Percentiles rank a stretch among this genome's conserved stretches.
phyloP scores from a whole-genome alignment of 768 basidiomycete genomes.

The Amanita molliuscula region DNA sequence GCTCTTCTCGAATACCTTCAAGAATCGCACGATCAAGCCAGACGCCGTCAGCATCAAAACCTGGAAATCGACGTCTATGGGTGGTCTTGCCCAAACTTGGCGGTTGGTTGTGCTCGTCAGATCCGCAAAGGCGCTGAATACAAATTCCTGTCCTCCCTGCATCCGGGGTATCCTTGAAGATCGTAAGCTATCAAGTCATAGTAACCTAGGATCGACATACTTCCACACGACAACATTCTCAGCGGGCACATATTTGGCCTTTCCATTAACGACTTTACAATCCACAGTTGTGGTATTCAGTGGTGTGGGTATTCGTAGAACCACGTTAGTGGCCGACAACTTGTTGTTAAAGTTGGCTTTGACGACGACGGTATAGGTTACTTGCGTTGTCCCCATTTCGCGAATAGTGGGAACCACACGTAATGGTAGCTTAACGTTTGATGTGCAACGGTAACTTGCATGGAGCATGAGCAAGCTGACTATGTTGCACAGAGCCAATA shows the following conservation, averaged over 20 bases:
- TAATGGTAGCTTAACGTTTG: conserved; percentile 92
- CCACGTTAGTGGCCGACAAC: conserved; percentile 85
- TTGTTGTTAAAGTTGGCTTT: conserved; percentile 88
- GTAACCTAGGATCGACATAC: conserved; percentile 38
- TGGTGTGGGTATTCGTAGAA: conserved; percentile 92
- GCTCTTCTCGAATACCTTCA: conserved; percentile 96
- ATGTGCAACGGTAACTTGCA: conserved; percentile 84
- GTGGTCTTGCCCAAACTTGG: conserved; percentile 96
- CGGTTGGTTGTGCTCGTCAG: conserved; percentile 84
- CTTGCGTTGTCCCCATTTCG: conserved; percentile 86
- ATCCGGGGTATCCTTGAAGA: conserved; percentile 73
- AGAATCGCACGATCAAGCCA: conserved; percentile 89
- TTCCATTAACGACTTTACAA: conserved; percentile 84
- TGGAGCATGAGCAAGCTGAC: conserved; percentile 1
- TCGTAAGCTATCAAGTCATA: not conserved
- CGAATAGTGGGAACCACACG: conserved; percentile 84
- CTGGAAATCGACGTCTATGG: conserved; percentile 97
- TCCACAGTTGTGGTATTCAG: conserved; percentile 89
- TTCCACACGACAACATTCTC: conserved; percentile 99
- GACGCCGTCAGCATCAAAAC: conserved; percentile 99
- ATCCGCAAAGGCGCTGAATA: conserved; percentile 71
- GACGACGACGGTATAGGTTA: conserved; percentile 82
- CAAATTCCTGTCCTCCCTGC: conserved; percentile 88
- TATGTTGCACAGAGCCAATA: conserved; percentile 5
- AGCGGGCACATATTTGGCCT: conserved; percentile 94